Base-by-base conservation (phyloP, 1,284 basidiomycete species). In the Cutaneotrichosporon spelunceum region DNA sequence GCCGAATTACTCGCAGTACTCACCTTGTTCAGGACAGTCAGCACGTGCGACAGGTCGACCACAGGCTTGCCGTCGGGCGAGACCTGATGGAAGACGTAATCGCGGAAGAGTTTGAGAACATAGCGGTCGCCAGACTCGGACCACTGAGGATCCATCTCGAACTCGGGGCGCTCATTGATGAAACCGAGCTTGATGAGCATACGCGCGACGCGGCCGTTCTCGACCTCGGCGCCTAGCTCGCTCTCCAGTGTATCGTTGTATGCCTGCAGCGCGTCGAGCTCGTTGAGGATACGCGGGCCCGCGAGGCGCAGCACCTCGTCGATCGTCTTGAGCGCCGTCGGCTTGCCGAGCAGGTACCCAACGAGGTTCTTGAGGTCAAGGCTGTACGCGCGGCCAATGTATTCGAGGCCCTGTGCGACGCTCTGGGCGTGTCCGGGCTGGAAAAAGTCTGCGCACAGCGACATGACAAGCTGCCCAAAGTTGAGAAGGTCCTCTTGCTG, bases 161-260 rank as follows among this genome's bases (percentile, higher is more conserved):
- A 98, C 90, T 98, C 95, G 11, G 95, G 95, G 19, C 96, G 85
- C 76, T 99, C 96, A 78, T 98, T 97, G 81, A 99, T 97, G 78
- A 98, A 98, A 0, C 92, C 91, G 70, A 99, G 89, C 80, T 99
- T 99, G 80, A 88, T 88, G 66, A 99, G 81, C 59, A 99, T 80
- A 50, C 96, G 85, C 27, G 97, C 89, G n/a, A 99, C 82, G 36
- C 96, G 84, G 1, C 90, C 93, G 73, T 99, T 98, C 82, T 99
- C 96, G n/a, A 99, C 83, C 77, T 99, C 95, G 57, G 88, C 85
- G 78, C 88, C 84, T 53, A 99, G 83, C 68, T 94, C 90, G 45
- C 84, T 83, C 74, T 98, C 93, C 16, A 98, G 82, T 55, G 85
- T 81, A 74, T 99, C 96, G 23, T 84, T 83, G 47, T 88, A 87